A percentile compares a stretch with the other conserved stretches of the same genome.
phyloP scores from a whole-genome alignment of 2,329 filamentous ascomycete genomes.

The Cadophora sp. region DNA sequence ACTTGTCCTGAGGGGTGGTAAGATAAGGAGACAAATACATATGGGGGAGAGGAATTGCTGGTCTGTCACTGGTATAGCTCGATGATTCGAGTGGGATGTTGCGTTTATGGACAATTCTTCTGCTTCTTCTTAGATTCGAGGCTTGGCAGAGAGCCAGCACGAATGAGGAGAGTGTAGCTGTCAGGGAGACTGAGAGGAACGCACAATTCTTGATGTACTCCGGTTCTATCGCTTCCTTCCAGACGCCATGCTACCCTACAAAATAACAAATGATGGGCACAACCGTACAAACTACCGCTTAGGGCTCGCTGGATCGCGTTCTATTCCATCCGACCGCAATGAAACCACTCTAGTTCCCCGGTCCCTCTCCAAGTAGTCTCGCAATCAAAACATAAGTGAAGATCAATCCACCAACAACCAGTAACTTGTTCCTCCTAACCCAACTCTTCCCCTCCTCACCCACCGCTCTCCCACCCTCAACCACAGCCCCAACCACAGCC shows the following conservation, averaged over 20 bases:
- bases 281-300: background rate
- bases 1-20: too few relatives aligned
- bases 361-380: constrained; percentile 61
- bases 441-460: constrained; percentile 83
- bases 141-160: too few relatives aligned
- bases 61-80: too few relatives aligned
- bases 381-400: constrained; percentile 86
- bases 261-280: background rate
- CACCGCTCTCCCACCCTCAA: constrained; percentile 79
- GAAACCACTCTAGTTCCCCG: background rate
- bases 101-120: too few relatives aligned
- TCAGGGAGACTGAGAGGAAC: too few relatives aligned
- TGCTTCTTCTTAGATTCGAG: too few relatives aligned
- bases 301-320: background rate
- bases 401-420: constrained; percentile 71
- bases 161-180: too few relatives aligned
- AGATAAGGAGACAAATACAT: too few relatives aligned
- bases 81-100: too few relatives aligned
- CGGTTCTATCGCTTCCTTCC: background rate
- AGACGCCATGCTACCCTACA: constrained; percentile 9
- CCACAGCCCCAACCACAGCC: constrained; percentile 64
- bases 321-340: background rate
- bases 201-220: too few relatives aligned
- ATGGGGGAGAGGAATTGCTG: too few relatives aligned
- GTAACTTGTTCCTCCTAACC: constrained; percentile 80